Evolutionary conservation across 345 rosid species (phyloP).

Genomic region (Moricandia arvensis): DNA sequence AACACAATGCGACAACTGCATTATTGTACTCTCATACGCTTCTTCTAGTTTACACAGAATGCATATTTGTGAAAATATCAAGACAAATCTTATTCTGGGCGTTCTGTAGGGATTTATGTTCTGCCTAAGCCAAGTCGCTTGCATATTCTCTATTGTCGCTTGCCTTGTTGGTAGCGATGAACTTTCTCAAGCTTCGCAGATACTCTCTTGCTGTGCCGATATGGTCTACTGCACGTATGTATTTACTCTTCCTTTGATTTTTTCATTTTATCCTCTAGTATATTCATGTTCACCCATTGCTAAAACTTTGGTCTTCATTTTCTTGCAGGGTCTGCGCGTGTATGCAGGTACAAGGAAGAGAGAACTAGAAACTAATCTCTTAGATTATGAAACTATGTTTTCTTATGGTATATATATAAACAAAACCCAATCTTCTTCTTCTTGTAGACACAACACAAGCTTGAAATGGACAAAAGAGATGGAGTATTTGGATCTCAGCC

Average conservation of each 20-base stretch:
- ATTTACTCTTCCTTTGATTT: not conserved
- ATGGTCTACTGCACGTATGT: conserved; percentile 96
- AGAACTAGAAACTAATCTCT: not conserved
- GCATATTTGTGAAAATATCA: not conserved
- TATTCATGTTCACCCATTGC: not conserved
- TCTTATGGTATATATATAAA: conserved; percentile 31
- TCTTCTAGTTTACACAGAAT: not conserved
- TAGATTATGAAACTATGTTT: conserved; percentile 3
- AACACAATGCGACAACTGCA: conserved; percentile 91
- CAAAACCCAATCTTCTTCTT: not conserved
- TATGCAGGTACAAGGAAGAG: conserved; percentile 70
- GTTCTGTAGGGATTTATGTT: conserved; percentile 87
- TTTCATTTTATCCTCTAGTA: not conserved
- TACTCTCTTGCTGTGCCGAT: conserved; percentile 72
- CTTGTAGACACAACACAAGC: conserved; percentile 70
- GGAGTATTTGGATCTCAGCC: conserved; percentile 53
- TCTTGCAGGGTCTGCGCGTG: conserved; percentile 93
- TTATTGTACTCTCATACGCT: conserved; percentile 61
- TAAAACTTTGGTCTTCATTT: conserved; percentile 14
- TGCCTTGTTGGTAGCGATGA: conserved; percentile 92
- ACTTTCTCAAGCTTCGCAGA: conserved; percentile 76
- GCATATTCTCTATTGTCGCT: conserved; percentile 91
- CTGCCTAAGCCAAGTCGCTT: conserved; percentile 94
- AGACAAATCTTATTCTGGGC: not conserved
- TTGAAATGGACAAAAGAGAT: conserved; percentile 82